A percentile compares a stretch with the other conserved stretches of the same genome.
phyloP scores from a whole-genome alignment of 257 asterid genomes.

The Henckelia pumila region DNA sequence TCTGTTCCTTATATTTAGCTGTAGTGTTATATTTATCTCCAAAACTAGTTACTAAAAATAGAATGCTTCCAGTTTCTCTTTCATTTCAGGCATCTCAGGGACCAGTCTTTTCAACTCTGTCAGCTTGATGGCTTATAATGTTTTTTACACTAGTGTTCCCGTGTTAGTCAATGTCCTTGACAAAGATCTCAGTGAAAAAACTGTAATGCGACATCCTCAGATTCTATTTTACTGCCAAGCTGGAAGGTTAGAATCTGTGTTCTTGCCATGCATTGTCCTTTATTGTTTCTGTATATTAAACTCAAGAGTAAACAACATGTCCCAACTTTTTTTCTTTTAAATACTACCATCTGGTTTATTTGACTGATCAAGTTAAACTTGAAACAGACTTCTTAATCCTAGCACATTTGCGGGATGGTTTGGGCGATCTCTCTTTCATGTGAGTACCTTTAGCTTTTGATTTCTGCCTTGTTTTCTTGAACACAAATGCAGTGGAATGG shows the following conservation, averaged over 20 bases:
- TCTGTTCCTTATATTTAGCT: conserved; percentile 19
- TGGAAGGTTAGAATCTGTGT: conserved; percentile 62
- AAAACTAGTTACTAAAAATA: conserved; percentile 37
- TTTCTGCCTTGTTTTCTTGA: conserved; percentile 7
- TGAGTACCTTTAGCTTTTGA: conserved; percentile 35
- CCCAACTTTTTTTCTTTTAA: conserved; percentile 2
- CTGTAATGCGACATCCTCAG: conserved; percentile 98
- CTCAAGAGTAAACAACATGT: conserved; percentile 14
- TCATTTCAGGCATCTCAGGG: conserved; percentile 95
- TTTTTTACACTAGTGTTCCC: conserved; percentile 93
- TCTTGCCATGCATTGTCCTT: conserved; percentile 24
- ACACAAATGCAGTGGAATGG: background rate
- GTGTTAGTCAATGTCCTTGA: conserved; percentile 87
- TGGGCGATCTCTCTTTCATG: conserved; percentile 98
- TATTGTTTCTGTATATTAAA: conserved; percentile 22
- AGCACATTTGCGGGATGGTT: conserved; percentile 99
- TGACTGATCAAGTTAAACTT: conserved; percentile 25
- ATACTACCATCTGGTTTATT: conserved; percentile 21
- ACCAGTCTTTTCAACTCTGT: conserved; percentile 95
- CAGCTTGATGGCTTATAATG: conserved; percentile 97
- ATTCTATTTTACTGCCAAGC: conserved; percentile 94
- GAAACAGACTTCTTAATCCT: conserved; percentile 96
- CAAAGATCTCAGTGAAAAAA: conserved; percentile 91
- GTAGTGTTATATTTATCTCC: background rate
- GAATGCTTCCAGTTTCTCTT: conserved; percentile 72